These are phyloP conservation scores for Plasmodium vivax DNA, from an alignment of 169 alveolate genomes.

Conservation along the genomic window DNA sequence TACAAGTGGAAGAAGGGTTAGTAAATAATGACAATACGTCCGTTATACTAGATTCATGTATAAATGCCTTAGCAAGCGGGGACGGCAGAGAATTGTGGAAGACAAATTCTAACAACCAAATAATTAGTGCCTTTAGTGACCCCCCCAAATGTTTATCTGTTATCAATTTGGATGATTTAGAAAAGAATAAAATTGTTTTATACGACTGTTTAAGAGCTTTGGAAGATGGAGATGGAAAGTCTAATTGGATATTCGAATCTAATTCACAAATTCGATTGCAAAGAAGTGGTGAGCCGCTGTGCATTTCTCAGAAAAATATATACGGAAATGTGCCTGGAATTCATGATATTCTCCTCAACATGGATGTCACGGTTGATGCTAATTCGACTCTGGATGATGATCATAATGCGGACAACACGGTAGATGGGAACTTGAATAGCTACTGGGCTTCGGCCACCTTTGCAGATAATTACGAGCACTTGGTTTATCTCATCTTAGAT, in stretches of 20 bases:
- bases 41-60: slow-evolving; percentile 85
- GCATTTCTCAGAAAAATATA: slow-evolving; percentile 86
- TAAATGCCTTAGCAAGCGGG: slow-evolving; percentile 85
- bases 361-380: slow-evolving; percentile 75
- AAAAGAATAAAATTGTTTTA: slow-evolving; percentile 70
- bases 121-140: slow-evolving; percentile 76
- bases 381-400: slow-evolving; percentile 78
- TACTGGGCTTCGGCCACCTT: slow-evolving; percentile 92
- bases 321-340: slow-evolving; percentile 86
- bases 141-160: slow-evolving; percentile 61
- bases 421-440: slow-evolving; percentile 89
- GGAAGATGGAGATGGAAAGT: slow-evolving; percentile 88
- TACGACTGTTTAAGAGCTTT: slow-evolving; percentile 84
- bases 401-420: slow-evolving; percentile 84
- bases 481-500: slow-evolving; percentile 80
- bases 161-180: slow-evolving; percentile 64
- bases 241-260: slow-evolving; percentile 88
- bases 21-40: slow-evolving; percentile 82
- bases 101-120: slow-evolving; percentile 81
- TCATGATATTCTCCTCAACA: slow-evolving; percentile 80
- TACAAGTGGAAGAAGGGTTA: slow-evolving; percentile 89
- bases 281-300: slow-evolving; percentile 81
- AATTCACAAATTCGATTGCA: slow-evolving; percentile 88
- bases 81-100: slow-evolving; percentile 84
- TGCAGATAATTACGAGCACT: slow-evolving; percentile 82